Evolutionary conservation across 2,329 filamentous ascomycete genomes (phyloP), one percentile per base, ranked within the genome.

Genomic region (Ceratocystis lukuohia): DNA sequence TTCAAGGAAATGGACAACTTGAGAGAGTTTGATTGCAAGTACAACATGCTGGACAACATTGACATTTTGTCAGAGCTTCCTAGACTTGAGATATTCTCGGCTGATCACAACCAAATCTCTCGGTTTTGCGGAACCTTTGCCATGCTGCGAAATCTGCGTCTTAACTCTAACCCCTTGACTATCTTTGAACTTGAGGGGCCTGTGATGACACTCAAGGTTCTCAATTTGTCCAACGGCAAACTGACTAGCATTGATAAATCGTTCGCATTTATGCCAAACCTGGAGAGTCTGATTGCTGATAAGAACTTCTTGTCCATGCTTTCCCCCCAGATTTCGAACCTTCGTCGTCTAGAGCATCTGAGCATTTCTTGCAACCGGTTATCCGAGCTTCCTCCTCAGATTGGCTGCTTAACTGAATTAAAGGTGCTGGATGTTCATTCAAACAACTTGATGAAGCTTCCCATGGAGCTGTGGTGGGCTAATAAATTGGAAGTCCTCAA

Each of bases 381-480:
- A 2, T 89, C 87, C 68, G 86, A 89, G 70, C 78, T 99, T 37
- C 94, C 94, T 3, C 76, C 88, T 0, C 91, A 96, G 70, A 91
- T 99, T 70, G 94, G 94, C 4, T 92, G 89, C 70, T 80, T 99
- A 28, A 84, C 82, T 0, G 93, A 97, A 74, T 80, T 99, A 69
- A 87, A 86, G 65, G 88, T 91, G 69, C 80, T 99, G 50, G 93
- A 99, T 73, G 82, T 97, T 20, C 84, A 93, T 69, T 91, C 94
- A 73, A 99, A 97, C 78, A 99, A 97, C 72, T 82, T 99, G 67
- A 88, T 87, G 70, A 88, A 88, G 72, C 79, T 99, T 41, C 94
- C 94, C 1, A 85, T 89, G 73, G 94, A 99, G 73, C 82, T 99
- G n/a, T 99, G 94, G 94, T 93, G 90, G 80, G 93, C 93, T 64